Base-by-base conservation (phyloP, 2,329 filamentous ascomycete genomes). In the Exophiala sp. region DNA sequence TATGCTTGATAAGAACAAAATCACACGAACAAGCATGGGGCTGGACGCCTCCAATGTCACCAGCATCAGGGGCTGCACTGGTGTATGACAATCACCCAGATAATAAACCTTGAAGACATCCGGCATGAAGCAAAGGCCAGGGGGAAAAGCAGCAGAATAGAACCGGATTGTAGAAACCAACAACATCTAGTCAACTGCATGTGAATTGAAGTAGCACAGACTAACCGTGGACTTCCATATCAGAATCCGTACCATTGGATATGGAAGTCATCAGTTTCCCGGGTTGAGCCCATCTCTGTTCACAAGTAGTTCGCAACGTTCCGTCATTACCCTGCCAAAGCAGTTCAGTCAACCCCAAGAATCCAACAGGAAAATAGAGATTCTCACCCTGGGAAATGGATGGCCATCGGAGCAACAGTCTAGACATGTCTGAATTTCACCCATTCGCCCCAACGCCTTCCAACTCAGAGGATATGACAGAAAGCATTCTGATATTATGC, bases 251-350 rank as follows among this genome's bases (percentile, higher is more conserved):
- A 18, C 11, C 42, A 37, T 23, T 43, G 3, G 14, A 45, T 37
- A 35, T 34, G 42, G 29, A 35, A 10, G 30, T 11, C 24, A 21
- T 34, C 19, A 9, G n/a, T n/a, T 45, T 43, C 39, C 40, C 13
- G 19, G 32, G 8, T 2, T 45, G 19, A 42, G 18, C 19, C 40
- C 16, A 39, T 40, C 50, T 30, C 14, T 24, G 37, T 42, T 22
- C 48, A 37, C 40, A 44, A 29, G 13, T 37, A 49, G 40, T 35
- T 43, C 43, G 44, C 46, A 50, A 50, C 45, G 41, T 50, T 42
- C 48, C 45, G 43, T 57, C 54, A 57, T 57, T 57, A 57, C 34
- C 40, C 54, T 54, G 54, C 48, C 51, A 24, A 50, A 43, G 46
- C 46, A 48, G 30, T 47, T 29, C 46, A 48, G 30, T 47, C 35